Conservation (phyloP, 2,329 filamentous ascomycete species). For the Beauveria rudraprayagi region DNA sequence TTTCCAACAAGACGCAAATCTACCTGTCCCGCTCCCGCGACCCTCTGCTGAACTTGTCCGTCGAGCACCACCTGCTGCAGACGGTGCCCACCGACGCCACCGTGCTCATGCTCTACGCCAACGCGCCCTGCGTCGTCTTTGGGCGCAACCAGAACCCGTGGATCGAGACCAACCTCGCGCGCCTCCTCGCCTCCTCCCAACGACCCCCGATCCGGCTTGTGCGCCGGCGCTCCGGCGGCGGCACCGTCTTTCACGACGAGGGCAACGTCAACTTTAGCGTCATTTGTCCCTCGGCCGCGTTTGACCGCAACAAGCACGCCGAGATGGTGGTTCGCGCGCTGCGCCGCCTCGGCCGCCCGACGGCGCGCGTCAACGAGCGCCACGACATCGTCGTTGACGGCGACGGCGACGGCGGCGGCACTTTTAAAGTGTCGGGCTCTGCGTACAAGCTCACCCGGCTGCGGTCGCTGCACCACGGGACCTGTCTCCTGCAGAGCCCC, state of each 20-base stretch:
- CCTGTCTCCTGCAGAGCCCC: slow-evolving; percentile 71
- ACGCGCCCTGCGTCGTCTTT: slow-evolving; percentile 79
- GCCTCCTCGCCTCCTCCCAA: slow-evolving; percentile 40
- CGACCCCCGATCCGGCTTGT: slow-evolving; percentile 50
- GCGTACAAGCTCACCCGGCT: slow-evolving; percentile 85
- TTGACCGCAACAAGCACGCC: slow-evolving; percentile 80
- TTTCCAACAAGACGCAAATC: slow-evolving; percentile 51
- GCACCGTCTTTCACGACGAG: slow-evolving; percentile 85
- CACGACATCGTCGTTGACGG: slow-evolving; percentile 81
- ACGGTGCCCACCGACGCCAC: slow-evolving; percentile 63
- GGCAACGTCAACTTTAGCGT: slow-evolving; percentile 96
- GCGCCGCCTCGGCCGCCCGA: slow-evolving; percentile 45
- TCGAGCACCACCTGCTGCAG: slow-evolving; percentile 84
- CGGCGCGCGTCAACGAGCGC: slow-evolving; percentile 72
- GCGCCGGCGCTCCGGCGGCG: slow-evolving; percentile 78
- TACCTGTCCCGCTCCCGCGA: slow-evolving; percentile 63
- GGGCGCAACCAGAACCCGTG: slow-evolving; percentile 98
- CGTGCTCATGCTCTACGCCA: slow-evolving; percentile 81
- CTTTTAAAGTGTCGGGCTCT: slow-evolving; percentile 82
- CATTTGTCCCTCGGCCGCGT: slow-evolving; percentile 67
- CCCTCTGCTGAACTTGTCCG: slow-evolving; percentile 84
- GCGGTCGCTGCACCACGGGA: slow-evolving; percentile 85
- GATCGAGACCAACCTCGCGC: slow-evolving; percentile 73
- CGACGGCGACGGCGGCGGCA: slow-evolving; percentile 17
- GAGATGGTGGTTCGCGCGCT: slow-evolving; percentile 89